Evolutionary conservation across 139 green algal genomes (phyloP).

Genomic region (Klebsormidium nitens): DNA sequence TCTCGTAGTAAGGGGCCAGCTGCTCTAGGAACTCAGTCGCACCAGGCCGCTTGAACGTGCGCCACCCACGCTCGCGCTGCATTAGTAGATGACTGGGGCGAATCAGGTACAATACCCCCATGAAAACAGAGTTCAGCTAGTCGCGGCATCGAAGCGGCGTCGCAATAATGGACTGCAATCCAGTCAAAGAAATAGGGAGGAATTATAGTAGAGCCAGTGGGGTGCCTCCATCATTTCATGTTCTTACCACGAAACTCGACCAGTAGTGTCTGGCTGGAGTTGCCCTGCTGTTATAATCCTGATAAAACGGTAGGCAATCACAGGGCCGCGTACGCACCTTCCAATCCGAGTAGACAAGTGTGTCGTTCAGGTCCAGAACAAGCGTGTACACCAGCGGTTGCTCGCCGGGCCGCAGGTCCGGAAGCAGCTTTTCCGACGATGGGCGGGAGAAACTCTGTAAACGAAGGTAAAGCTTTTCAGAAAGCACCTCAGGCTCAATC

Average conservation of each 20-base stretch:
- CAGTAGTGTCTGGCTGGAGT: no score
- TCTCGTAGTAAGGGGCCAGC: slow-evolving; percentile 85
- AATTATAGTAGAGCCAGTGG: no score
- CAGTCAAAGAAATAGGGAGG: no score
- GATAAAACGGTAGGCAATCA: not conserved
- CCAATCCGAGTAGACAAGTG: slow-evolving; percentile 90
- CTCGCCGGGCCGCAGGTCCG: slow-evolving; percentile 57
- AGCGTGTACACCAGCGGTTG: slow-evolving; percentile 69
- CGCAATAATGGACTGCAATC: no score
- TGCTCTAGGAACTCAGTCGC: slow-evolving; percentile 82
- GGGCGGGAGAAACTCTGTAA: slow-evolving; percentile 68
- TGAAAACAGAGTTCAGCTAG: no score
- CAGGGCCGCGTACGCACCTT: slow-evolving; percentile 41
- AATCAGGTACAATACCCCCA: no score
- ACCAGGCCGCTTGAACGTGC: slow-evolving; percentile 87
- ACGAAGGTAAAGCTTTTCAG: no score
- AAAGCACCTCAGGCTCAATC: no score
- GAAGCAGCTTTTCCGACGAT: slow-evolving; percentile 81
- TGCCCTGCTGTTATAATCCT: not conserved
- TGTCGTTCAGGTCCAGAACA: slow-evolving; percentile 91
- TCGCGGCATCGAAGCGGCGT: no score
- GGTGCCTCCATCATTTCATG: no score
- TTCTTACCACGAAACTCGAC: no score
- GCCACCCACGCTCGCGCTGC: slow-evolving; percentile 56
- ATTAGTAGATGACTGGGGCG: no score